Evolutionary conservation across 1,284 basidiomycete species (phyloP), one percentile per base, ranked within the genome.

Genomic region (Sporisorium iseilematis-ciliati): DNA sequence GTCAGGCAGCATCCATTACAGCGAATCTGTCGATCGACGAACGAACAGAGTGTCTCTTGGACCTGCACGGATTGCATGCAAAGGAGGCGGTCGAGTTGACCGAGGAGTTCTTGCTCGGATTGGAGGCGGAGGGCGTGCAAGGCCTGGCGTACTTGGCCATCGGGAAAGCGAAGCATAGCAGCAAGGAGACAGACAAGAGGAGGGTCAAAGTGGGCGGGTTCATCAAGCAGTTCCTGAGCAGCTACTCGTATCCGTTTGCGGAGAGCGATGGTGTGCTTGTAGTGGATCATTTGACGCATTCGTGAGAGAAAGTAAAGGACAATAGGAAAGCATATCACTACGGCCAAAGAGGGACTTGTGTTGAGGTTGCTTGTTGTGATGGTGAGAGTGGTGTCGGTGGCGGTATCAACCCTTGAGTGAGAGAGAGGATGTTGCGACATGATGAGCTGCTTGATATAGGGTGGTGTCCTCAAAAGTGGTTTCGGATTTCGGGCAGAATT

Each of bases 161-260:
- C 4, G 96, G 97, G 11, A 94, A 97, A 85, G 94, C 95, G 85
- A 95, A 94, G 86, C 96, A 98, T 84, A 94, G 93, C 1, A 95
- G 93, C 2, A 92, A 90, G 31, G 93, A 95, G 82, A 87, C 89
- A 16, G 89, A 88, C 14, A 89, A 93, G 53, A 93, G 94, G 40
- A 90, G 93, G 2, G 92, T 92, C 33, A 91, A 93, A 68, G 89
- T 98, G 12, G 92, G 91, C 4, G 89, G 91, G 2, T 92, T 92
- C 18, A 91, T 97, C 45, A 91, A 92, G 77, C 92, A 94, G 83
- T 96, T 92, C 90, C 87, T 97, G 51, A 91, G 93, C 78, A 90
- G 92, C 58, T 97, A 94, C 93, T 92, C 72, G 48, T 82, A 79
- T 72, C 93, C 95, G n/a, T 96, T 94, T 93, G 93, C 90, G 85